Conservation (phyloP, 2,329 filamentous ascomycete genomes). For the Paecilomyces sp. region DNA sequence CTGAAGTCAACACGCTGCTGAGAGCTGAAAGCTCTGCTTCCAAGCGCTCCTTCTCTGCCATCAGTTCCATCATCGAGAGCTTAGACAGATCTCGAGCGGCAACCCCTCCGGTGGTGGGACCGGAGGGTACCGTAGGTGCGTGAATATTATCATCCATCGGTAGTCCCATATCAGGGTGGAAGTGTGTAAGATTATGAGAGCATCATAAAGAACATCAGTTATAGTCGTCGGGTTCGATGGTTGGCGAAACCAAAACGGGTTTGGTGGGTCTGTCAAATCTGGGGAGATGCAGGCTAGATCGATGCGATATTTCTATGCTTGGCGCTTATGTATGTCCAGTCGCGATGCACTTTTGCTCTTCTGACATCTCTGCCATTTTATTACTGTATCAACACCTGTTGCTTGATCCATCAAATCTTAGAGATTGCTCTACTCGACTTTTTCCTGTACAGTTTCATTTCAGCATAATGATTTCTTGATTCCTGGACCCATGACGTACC, state of each 20-base stretch:
- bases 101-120: slow-evolving; percentile 56
- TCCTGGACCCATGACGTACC: neutral
- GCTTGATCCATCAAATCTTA: no score
- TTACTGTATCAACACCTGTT: no score
- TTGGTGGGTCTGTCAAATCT: neutral
- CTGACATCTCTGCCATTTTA: neutral
- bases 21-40: slow-evolving; percentile 83
- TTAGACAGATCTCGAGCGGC: slow-evolving; percentile 56
- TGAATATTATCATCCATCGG: slow-evolving; percentile 60
- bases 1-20: slow-evolving; percentile 79
- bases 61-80: slow-evolving; percentile 70
- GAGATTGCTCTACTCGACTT: neutral
- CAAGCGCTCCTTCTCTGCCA: slow-evolving; percentile 73
- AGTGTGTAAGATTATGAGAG: slow-evolving; percentile 6
- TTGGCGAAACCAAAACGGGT: slow-evolving; percentile 4
- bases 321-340: neutral
- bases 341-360: neutral
- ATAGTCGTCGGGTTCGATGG: neutral
- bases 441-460: neutral
- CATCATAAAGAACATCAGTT: slow-evolving; percentile 3
- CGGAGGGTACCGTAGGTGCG: slow-evolving; percentile 67
- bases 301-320: neutral
- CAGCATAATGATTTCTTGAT: neutral
- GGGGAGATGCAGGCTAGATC: neutral
- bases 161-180: slow-evolving; percentile 40